phyloP scores from a whole-genome alignment of 257 asterid species.

The Penstemon eatonii region DNA sequence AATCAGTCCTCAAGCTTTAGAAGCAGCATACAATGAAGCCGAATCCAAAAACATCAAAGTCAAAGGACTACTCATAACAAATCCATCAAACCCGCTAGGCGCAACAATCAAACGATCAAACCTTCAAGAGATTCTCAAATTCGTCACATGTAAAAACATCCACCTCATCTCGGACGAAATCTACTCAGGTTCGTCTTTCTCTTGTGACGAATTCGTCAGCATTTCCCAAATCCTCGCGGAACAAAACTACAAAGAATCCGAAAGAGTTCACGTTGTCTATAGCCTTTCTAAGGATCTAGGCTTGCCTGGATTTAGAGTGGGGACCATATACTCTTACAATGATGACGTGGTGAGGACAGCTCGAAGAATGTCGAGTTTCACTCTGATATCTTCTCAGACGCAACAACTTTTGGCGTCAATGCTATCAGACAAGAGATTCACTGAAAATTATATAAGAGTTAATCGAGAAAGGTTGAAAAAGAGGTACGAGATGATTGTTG shows the following conservation, averaged over 20 bases:
- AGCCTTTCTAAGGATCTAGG: constrained; percentile 57
- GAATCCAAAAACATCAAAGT: constrained; percentile 34
- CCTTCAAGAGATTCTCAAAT: constrained; percentile 44
- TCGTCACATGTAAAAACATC: constrained; percentile 35
- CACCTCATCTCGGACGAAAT: constrained; percentile 60
- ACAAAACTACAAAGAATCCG: constrained; percentile 25
- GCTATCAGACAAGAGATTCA: constrained; percentile 43
- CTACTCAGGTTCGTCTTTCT: constrained; percentile 57
- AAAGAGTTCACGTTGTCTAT: constrained; percentile 52
- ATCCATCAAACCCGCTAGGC: constrained; percentile 59
- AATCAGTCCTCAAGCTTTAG: constrained; percentile 39
- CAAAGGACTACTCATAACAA: constrained; percentile 44
- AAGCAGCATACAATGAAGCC: constrained; percentile 40
- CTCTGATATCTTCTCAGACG: constrained; percentile 53
- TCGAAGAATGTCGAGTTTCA: constrained; percentile 59
- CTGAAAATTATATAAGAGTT: constrained; percentile 31
- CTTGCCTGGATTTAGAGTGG: constrained; percentile 56
- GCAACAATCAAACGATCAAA: constrained; percentile 38
- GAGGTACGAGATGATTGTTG: constrained; percentile 37
- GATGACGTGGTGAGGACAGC: constrained; percentile 52
- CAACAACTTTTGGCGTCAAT: constrained; percentile 50
- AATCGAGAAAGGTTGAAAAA: constrained; percentile 39
- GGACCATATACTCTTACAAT: constrained; percentile 54
- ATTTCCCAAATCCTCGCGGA: constrained; percentile 44
- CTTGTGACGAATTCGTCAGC: constrained; percentile 47